These are phyloP conservation scores for Neocatenulostroma microsporum DNA, from an alignment of 2,329 filamentous ascomycete genomes.

Conservation along the genomic window DNA sequence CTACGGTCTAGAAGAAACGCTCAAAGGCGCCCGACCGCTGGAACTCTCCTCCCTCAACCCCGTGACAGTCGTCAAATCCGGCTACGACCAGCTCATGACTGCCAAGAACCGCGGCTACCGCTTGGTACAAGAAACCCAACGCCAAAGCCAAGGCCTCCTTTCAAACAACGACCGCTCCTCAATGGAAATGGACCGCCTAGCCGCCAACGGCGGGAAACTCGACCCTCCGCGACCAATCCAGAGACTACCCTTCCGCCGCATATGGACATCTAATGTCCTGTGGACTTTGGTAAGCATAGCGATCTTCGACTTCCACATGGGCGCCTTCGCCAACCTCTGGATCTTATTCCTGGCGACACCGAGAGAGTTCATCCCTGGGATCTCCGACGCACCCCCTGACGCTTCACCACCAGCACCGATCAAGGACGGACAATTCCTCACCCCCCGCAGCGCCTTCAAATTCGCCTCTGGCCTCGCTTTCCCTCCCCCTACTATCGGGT, in stretches of 20 bases:
- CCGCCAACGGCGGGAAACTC: conserved; percentile 22
- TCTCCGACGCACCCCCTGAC: conserved; percentile 8
- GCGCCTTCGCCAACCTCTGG: conserved; percentile 68
- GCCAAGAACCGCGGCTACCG: conserved; percentile 24
- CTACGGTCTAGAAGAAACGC: conserved; percentile 52
- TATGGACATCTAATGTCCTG: conserved; percentile 49
- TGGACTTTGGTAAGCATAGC: conserved; percentile 55
- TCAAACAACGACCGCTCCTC: conserved; percentile 21
- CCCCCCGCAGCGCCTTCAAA: conserved; percentile 39
- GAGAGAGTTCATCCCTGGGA: conserved; percentile 40
- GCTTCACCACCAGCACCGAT: conserved; percentile 29
- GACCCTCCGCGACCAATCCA: conserved; percentile 34
- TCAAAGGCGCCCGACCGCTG: conserved; percentile 25
- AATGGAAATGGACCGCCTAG: conserved; percentile 31
- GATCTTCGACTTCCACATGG: conserved; percentile 65
- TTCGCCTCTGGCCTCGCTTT: conserved; percentile 71
- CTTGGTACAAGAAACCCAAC: conserved; percentile 19
- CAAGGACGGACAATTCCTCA: conserved; percentile 17
- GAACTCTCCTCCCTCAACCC: conserved; percentile 21
- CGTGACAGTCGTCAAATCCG: conserved; percentile 13
- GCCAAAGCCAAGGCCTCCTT: conserved; percentile 29
- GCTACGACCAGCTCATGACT: conserved; percentile 14
- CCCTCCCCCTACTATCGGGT: conserved; percentile 61
- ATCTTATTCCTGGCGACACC: conserved; percentile 70
- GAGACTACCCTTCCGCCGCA: conserved; percentile 40